Percentiles rank a stretch among this genome's conserved stretches.
Evolutionary conservation across 1,284 basidiomycete genomes (phyloP).

Genomic region (Fistulina hepatica): DNA sequence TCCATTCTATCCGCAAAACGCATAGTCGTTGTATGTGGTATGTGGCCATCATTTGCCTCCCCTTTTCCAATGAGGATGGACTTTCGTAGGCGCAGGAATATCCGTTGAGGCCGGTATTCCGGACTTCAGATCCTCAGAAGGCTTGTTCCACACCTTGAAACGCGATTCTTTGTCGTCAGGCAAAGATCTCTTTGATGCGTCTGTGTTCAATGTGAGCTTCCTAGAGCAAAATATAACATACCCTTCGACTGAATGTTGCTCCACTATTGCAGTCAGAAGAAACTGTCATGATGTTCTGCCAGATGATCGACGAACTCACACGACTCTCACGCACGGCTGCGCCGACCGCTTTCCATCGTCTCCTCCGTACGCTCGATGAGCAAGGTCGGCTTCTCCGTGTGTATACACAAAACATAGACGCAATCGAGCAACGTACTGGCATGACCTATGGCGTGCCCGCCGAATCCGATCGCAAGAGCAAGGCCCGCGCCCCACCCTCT

Average conservation of each 20-base stretch:
- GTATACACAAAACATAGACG: slow-evolving; percentile 94
- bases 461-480: slow-evolving; percentile 41
- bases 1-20: slow-evolving; percentile 69
- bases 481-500: slow-evolving; percentile 32
- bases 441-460: slow-evolving; percentile 68
- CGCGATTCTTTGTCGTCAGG: slow-evolving; percentile 64
- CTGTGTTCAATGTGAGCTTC: slow-evolving; percentile 74
- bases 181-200: slow-evolving; percentile 87
- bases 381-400: slow-evolving; percentile 74
- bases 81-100: slow-evolving; percentile 76
- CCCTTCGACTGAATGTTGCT: not conserved
- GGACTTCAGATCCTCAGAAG: slow-evolving; percentile 80
- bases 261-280: slow-evolving; percentile 45
- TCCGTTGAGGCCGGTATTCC: slow-evolving; percentile 87
- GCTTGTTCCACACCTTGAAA: slow-evolving; percentile 73
- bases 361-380: slow-evolving; percentile 68
- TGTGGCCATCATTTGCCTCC: slow-evolving; percentile 22
- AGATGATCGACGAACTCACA: slow-evolving; percentile 80
- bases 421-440: slow-evolving; percentile 77
- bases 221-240: not conserved
- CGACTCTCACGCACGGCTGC: slow-evolving; percentile 60
- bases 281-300: slow-evolving; percentile 73
- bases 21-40: slow-evolving; percentile 80
- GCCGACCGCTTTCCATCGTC: slow-evolving; percentile 77
- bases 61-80: slow-evolving; percentile 5